Evolutionary conservation across 2,329 filamentous ascomycete genomes (phyloP), one percentile per base, ranked within the genome.

Genomic region (Fonsecaea multimorphosa): DNA sequence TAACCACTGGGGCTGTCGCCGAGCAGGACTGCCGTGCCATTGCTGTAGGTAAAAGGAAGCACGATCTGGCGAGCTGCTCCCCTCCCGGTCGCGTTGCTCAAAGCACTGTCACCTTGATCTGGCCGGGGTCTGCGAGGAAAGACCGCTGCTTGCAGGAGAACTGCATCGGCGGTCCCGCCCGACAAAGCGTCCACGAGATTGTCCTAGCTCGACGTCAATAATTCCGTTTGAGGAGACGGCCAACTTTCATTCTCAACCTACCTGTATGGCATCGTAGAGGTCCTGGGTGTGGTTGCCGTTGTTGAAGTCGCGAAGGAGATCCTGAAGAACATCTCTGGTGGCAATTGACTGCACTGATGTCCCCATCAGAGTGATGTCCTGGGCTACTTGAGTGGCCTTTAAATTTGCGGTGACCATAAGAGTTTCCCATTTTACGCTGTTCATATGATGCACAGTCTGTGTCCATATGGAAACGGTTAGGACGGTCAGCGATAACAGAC

Each of bases 381-480:
- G 89, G 5, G 89, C 83, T 68, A 97, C 85, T 74, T 93, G 89
- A 32, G 90, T 87, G 24, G 93, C 90, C 77, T 96, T 96, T 74
- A 96, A 87, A 3, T 90, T 92, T 6, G 93, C 93, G 0, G 91
- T 91, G 67, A 96, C 83, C 36, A 87, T 81, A 56, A 97, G 86
- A 58, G 89, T 86, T 60, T 85, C 82, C 9, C 85, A 79, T 58
- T 84, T 82, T 57, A 27, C 55, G 7, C 32, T 29, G 19, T 36
- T 51, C 51, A 68, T 46, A 27, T 53, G 40, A 29, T 53, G 52
- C 24, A 54, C 40, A 22, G 24, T 61, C 58, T 61, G 61, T 24
- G 52, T 22, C 61, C 62, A 64, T 12, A 53, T 36, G 72, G 92
- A 91, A 68, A 96, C 86, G 19, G 91, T 87, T 66, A 96, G 85